Evolutionary conservation across 805 yeast species (phyloP), one percentile per base, ranked within the genome.

Genomic region (Clavispora fructus): DNA sequence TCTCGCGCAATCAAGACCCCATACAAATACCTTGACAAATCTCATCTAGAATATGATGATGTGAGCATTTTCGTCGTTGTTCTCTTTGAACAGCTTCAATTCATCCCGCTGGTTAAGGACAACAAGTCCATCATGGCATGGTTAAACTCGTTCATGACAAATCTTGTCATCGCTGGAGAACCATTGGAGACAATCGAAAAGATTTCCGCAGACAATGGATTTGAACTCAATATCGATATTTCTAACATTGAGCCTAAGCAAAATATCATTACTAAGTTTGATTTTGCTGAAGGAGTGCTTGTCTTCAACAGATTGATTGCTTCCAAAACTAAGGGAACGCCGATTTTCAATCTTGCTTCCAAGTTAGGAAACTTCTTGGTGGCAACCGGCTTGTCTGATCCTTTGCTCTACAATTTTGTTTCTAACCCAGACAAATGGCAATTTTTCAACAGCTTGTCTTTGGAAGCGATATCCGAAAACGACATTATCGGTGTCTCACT

Each of bases 1-100:
- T 72, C 88, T 1, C 75, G 97, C 51, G 74, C 83, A 50, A 75
- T 84, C 32, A 75, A 79, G 50, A 65, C 89, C 0, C 97, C 98
- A 0, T 94, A 85, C 66, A 89, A 87, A 59, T 92, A 90, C 55
- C 75, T 88, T 44, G 97, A 92, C 59, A 47, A 60, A 16, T 61
- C 70, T 3, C 70, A 66, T 45, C 33, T 53, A 10, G 50, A 51
- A n/a, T 68, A 60, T 41, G 43, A 53, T 6, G 67, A 65, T 45
- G 44, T 61, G 11, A 65, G 72, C 51, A 54, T 80, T 16, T 68
- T 71, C 42, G 50, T 65, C 2, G 60, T 69, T 40, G 65, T 60
- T 1, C 52, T 70, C 7, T 62, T 80, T 39, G 97, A 90, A 52
- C 97, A 90, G 59, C 76, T 85, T 63, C 70, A 73, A 43, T 87